Percentiles rank a stretch among this genome's conserved stretches.
Evolutionary conservation across 306 rosid genomes (phyloP).

Genomic region (Cucurbita ficifolia): DNA sequence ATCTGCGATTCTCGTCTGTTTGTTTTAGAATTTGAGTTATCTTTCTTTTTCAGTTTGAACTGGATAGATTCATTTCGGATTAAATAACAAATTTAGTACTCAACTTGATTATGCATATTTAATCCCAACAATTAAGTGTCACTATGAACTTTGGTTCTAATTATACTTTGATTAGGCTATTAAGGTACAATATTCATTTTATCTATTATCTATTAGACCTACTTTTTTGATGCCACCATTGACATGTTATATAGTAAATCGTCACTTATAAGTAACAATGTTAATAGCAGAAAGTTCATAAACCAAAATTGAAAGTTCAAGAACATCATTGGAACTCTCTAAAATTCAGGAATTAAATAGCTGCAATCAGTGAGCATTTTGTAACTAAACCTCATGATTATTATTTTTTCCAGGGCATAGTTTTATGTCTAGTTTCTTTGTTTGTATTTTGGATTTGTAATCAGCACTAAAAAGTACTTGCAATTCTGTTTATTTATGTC

Average conservation of each 20-base stretch:
- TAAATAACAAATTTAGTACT: not conserved
- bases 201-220: not conserved
- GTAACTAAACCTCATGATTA: not conserved
- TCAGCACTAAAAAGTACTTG: not conserved
- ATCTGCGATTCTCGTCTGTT: not conserved
- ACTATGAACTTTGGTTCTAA: not conserved
- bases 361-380: not conserved
- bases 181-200: not conserved
- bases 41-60: not conserved
- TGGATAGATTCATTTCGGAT: not conserved
- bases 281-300: not conserved
- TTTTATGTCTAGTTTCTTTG: not conserved
- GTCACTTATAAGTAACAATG: not conserved
- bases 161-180: not conserved
- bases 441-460: not conserved
- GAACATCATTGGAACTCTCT: not conserved
- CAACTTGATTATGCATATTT: not conserved
- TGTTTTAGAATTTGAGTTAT: not conserved
- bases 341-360: not conserved
- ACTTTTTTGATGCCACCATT: not conserved
- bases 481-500: not conserved
- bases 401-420: not conserved
- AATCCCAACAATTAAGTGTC: not conserved
- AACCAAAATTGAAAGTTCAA: not conserved
- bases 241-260: not conserved